Percentiles rank a stretch among this genome's conserved stretches.
phyloP scores from a whole-genome alignment of 805 yeast species.

The Sugiyamaella valdiviana region DNA sequence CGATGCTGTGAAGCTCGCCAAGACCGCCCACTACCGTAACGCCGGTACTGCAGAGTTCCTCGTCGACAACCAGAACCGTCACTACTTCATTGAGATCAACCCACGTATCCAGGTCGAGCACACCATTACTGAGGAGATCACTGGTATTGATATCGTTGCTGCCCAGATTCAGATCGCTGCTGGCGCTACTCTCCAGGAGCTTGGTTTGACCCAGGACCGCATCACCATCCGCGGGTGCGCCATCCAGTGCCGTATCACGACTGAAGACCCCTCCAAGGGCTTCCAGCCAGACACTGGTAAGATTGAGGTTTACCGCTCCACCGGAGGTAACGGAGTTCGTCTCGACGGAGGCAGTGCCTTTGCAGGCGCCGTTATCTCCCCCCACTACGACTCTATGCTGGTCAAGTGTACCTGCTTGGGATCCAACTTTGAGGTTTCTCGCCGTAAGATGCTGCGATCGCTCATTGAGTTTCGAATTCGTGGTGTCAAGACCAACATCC shows the following conservation, averaged over 20 bases:
- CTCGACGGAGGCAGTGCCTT: constrained; percentile 98
- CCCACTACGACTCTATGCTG: constrained; percentile 96
- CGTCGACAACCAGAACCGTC: constrained; percentile 89
- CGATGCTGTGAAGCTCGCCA: constrained; percentile 92
- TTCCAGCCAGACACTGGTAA: constrained; percentile 99
- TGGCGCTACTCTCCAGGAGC: constrained; percentile 87
- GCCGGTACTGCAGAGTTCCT: constrained; percentile 99
- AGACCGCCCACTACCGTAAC: constrained; percentile 81
- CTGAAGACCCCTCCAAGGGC: constrained; percentile 94
- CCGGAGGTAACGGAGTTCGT: constrained; percentile 99
- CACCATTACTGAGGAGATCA: constrained; percentile 97
- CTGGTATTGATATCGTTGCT: constrained; percentile 96
- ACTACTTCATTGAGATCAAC: constrained; percentile 95
- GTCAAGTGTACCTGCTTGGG: constrained; percentile 98
- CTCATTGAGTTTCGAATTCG: constrained; percentile 96
- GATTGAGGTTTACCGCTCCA: constrained; percentile 94
- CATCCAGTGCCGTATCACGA: constrained; percentile 97
- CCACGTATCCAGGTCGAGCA: constrained; percentile 98
- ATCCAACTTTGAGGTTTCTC: constrained; percentile 89
- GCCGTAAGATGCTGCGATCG: constrained; percentile 96
- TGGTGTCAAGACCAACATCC: constrained; percentile 98
- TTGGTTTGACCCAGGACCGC: constrained; percentile 89
- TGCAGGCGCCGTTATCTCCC: constrained; percentile 93
- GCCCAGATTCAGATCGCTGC: constrained; percentile 99
- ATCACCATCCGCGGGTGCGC: constrained; percentile 97